phyloP scores from a whole-genome alignment of 1,284 basidiomycete species.

The Puccinia polysora region DNA sequence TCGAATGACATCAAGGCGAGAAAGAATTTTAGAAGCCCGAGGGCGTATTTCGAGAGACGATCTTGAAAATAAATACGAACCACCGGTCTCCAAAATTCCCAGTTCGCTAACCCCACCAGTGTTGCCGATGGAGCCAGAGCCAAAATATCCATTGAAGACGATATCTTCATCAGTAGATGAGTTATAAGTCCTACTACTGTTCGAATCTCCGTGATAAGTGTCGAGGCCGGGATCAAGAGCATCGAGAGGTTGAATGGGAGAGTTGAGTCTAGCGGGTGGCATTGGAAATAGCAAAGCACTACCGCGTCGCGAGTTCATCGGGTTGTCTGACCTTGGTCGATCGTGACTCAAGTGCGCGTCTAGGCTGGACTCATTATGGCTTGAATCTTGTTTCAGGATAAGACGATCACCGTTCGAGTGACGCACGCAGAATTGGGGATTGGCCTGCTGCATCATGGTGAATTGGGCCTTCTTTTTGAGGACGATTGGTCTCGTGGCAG shows the following conservation, averaged over 20 bases:
- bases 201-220: not conserved
- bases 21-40: not conserved
- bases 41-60: not conserved
- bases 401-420: no score
- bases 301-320: not conserved
- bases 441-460: not conserved
- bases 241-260: not conserved
- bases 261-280: not conserved
- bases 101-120: conserved; percentile 30
- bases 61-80: not conserved
- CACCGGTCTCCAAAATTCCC: conserved; percentile 6
- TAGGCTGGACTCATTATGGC: not conserved
- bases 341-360: not conserved
- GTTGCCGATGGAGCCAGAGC: conserved; percentile 19
- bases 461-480: not conserved
- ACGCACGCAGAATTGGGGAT: no score
- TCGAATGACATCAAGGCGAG: no score
- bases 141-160: conserved; percentile 17
- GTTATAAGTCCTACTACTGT: not conserved
- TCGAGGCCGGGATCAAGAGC: not conserved
- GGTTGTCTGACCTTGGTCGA: not conserved
- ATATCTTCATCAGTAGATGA: conserved; percentile 13
- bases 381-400: not conserved
- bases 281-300: not conserved
- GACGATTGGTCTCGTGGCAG: not conserved